Evolutionary conservation across 306 rosid genomes (phyloP), one percentile per base, ranked within the genome.

Genomic region (Cucurbita argyrosperma): DNA sequence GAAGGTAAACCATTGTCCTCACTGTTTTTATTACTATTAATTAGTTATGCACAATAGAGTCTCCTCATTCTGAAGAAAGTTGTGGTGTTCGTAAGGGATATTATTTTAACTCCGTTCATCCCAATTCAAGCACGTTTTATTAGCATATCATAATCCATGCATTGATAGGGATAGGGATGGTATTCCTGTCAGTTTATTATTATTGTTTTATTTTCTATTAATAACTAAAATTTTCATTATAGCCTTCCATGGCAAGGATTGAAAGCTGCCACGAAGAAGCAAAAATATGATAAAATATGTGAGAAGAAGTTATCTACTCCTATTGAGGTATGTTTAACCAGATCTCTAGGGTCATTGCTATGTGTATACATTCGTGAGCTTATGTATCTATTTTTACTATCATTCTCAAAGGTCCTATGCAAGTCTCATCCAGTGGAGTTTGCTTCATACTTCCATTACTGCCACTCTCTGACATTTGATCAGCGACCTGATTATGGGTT

Each of bases 191-290:
- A 26, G 30, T 26, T 26, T 30, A 30, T 30, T 30, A 30, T 30
- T 30, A 2, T 30, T 26, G 1, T 30, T 30, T 30, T 0, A 30
- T 30, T 30, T 30, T 30, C 35, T 30, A 3, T 23, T 49, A 13
- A 61, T 71, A 70, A 66, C 58, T 70, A 7, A 37, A 76, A 45
- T 81, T 55, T 83, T 67, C 76, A 77, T 74, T 52, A 64, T 60
- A 94, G 99, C 84, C 99, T 94, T 84, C 99, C 99, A 43, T 94
- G 99, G 99, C 99, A 94, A 87, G 96, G 96, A 82, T 88, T 94
- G 75, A 94, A 94, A 87, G 99, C 99, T 71, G 97, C 92, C 60
- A 91, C 97, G 14, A 94, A 94, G 85, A 94, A 94, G 86, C 95
- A 94, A 80, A 94, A 94, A 71, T 94, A 94, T 85, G 99, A 94